Conservation (phyloP, 306 rosid species). For the Lathyrus tuberosus region DNA sequence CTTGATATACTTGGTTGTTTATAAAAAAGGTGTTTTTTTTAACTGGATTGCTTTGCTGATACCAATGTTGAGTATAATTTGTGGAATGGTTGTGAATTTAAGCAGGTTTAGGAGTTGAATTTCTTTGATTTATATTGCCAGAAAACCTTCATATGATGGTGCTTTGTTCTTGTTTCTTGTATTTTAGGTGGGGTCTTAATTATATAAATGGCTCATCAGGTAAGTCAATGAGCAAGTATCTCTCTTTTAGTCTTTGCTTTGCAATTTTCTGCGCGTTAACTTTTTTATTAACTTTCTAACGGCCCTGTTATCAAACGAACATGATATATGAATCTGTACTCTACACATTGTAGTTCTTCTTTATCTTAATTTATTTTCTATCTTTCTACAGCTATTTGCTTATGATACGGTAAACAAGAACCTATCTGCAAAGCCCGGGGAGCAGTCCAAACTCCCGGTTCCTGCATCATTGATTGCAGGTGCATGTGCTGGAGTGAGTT, state of each 20-base stretch:
- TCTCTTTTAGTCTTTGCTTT: conserved; percentile 24
- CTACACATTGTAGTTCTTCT: conserved; percentile 1
- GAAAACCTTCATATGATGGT: conserved; percentile 27
- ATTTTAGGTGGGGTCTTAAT: conserved; percentile 31
- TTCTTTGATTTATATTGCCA: conserved; percentile 18
- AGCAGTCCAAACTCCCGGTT: conserved; percentile 66
- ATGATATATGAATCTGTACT: conserved; percentile 14
- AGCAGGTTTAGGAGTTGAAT: no score
- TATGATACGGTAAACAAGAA: conserved; percentile 89
- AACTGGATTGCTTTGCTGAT: background rate
- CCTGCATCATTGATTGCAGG: conserved; percentile 96
- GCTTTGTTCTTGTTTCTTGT: conserved; percentile 26
- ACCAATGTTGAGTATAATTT: no score
- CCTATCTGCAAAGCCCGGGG: conserved; percentile 75
- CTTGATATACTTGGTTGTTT: conserved; percentile 19
- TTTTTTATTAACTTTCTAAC: conserved; percentile 16
- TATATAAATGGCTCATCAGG: conserved; percentile 28
- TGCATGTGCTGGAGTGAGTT: conserved; percentile 98
- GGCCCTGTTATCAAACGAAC: background rate
- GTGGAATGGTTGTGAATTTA: no score
- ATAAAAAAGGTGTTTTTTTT: background rate
- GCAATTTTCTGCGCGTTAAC: conserved; percentile 10
- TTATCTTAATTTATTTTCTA: conserved; percentile 36
- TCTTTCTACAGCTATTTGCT: conserved; percentile 83
- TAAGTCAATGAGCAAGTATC: conserved; percentile 32